phyloP scores from a whole-genome alignment of 129 eudicot species.

The Artemisia tridentata region DNA sequence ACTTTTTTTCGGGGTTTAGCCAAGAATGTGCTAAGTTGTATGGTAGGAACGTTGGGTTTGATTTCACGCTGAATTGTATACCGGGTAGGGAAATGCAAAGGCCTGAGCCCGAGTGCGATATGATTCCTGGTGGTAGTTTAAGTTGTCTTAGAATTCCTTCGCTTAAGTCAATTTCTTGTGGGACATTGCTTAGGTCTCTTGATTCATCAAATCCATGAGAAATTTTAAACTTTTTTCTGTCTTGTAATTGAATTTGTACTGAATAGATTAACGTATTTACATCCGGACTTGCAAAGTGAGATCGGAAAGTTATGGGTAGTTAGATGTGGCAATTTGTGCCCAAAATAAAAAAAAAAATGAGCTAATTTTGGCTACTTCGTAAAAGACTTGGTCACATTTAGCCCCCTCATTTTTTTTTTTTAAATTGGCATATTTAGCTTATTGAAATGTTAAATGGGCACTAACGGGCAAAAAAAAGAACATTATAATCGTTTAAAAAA shows the following conservation, averaged over 20 bases:
- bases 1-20: constrained; percentile 69
- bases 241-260: not conserved
- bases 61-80: constrained; percentile 65
- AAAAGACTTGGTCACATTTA: no score
- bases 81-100: constrained; percentile 85
- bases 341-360: no score
- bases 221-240: not conserved
- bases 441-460: no score
- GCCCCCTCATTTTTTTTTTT: no score
- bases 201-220: constrained; percentile 26
- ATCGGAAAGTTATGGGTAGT: constrained; percentile 7
- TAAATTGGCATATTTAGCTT: no score
- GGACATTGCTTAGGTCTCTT: constrained; percentile 38
- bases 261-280: not conserved
- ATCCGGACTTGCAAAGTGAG: constrained; percentile 14
- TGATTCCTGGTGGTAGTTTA: constrained; percentile 58
- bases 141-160: constrained; percentile 74
- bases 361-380: no score
- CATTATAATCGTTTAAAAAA: no score
- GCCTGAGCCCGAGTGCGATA: constrained; percentile 77
- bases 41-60: constrained; percentile 59
- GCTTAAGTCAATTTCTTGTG: constrained; percentile 57
- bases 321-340: no score
- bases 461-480: no score
- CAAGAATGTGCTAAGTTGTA: constrained; percentile 48